Evolutionary conservation across 1,284 basidiomycete species (phyloP).

Genomic region (Tetrapyrgos nigripes): DNA sequence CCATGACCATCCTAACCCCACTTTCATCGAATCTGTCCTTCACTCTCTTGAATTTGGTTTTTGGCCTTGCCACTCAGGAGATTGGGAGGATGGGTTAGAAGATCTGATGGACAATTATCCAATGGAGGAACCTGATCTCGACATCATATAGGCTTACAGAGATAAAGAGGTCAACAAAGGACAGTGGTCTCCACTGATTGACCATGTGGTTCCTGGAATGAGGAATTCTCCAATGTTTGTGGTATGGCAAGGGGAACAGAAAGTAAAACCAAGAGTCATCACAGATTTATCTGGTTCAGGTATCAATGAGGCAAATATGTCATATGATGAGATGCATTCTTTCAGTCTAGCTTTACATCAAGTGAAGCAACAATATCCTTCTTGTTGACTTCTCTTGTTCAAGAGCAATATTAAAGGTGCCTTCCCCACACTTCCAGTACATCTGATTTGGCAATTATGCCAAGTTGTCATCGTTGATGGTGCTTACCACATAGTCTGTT

Average conservation of each 20-base stretch:
- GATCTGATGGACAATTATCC: constrained; percentile 19
- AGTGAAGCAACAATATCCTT: constrained; percentile 15
- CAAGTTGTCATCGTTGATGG: constrained; percentile 35
- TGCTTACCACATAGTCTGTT: constrained; percentile 27
- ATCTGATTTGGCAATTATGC: constrained; percentile 35
- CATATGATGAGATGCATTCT: too few relatives aligned
- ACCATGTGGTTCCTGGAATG: constrained; percentile 26
- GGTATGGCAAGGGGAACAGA: constrained; percentile 23
- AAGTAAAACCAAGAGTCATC: constrained; percentile 25
- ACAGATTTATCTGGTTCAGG: constrained; percentile 31
- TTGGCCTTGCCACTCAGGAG: constrained; percentile 28
- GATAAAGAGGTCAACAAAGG: constrained; percentile 25
- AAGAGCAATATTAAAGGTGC: constrained; percentile 35
- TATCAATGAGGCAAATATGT: constrained; percentile 30
- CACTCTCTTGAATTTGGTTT: constrained; percentile 28
- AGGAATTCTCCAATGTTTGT: constrained; percentile 32
- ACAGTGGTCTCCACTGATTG: too few relatives aligned
- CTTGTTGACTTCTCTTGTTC: constrained; percentile 21
- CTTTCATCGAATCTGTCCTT: constrained; percentile 29
- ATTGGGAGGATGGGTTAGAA: constrained; percentile 10
- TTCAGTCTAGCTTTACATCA: constrained; percentile 29
- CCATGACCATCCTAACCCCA: constrained; percentile 29
- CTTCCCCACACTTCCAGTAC: too few relatives aligned
- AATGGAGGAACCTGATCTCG: constrained; percentile 19
- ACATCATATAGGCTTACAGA: constrained; percentile 20